A percentile compares a stretch with the other conserved stretches of the same genome.
phyloP scores from a whole-genome alignment of 2,329 filamentous ascomycete genomes.

The Grosmannia penicillata region DNA sequence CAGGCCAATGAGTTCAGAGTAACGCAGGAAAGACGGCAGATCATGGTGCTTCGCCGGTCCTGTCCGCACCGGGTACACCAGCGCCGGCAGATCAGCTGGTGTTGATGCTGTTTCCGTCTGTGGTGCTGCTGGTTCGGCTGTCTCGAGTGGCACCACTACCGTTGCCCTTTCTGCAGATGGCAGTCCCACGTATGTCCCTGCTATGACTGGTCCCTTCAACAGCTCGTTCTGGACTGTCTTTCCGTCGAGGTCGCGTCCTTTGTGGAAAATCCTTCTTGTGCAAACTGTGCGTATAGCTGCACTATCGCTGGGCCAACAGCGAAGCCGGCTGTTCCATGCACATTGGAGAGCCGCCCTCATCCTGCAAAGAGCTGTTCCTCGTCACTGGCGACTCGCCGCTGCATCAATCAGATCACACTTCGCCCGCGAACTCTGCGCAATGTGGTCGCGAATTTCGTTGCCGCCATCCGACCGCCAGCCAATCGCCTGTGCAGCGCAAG shows the following conservation, averaged over 20 bases:
- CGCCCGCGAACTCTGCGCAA: too few species aligned
- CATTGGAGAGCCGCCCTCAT: background rate
- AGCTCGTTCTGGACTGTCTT: too few species aligned
- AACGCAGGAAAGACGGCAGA: conserved; percentile 47
- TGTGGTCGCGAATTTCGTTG: too few species aligned
- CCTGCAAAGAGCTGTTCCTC: too few species aligned
- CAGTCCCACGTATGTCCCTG: too few species aligned
- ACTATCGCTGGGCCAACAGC: background rate
- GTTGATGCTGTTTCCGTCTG: background rate
- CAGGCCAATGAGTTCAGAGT: conserved; percentile 44
- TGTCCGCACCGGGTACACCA: conserved; percentile 30
- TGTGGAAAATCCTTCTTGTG: too few species aligned
- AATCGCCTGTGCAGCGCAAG: background rate
- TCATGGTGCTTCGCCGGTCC: conserved; percentile 40
- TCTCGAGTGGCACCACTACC: background rate
- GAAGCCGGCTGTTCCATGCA: background rate
- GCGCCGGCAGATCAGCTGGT: background rate
- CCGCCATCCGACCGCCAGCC: too few species aligned
- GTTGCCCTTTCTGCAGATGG: background rate
- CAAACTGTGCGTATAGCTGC: background rate
- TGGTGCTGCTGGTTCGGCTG: background rate
- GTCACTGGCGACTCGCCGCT: too few species aligned
- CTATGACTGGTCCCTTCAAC: too few species aligned
- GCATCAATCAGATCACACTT: too few species aligned
- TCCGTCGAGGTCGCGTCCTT: too few species aligned